A percentile compares a stretch with the other conserved stretches of the same genome.
These are phyloP conservation scores for Pythium phragmiticola DNA, from an alignment of 352 stramenopile species.

Conservation along the genomic window DNA sequence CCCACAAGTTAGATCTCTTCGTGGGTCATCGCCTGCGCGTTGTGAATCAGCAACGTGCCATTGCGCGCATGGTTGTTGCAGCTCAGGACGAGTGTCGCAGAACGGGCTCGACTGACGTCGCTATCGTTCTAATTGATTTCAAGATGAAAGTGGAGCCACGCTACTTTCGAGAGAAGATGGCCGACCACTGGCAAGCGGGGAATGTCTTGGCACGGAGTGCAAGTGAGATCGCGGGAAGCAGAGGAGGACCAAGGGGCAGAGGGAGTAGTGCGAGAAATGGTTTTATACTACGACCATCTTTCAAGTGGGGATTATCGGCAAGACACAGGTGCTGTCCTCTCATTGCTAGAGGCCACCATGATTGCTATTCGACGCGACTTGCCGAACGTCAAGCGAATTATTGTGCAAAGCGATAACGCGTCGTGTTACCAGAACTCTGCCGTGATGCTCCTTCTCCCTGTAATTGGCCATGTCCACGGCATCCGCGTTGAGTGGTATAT, in stretches of 20 bases:
- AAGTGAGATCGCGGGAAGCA: not conserved
- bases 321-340: slow-evolving; percentile 21
- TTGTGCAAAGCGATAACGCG: slow-evolving; percentile 27
- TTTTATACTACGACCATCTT: slow-evolving; percentile 22
- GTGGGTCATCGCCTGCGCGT: slow-evolving; percentile 9
- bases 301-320: slow-evolving; percentile 15
- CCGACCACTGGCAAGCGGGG: slow-evolving; percentile 12
- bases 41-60: slow-evolving; percentile 5
- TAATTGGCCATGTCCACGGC: slow-evolving; percentile 13
- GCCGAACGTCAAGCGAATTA: slow-evolving; percentile 17
- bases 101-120: not conserved
- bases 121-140: slow-evolving; percentile 26
- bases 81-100: not conserved
- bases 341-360: slow-evolving; percentile 23
- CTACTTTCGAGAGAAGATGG: slow-evolving; percentile 19
- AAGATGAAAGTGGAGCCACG: slow-evolving; percentile 28
- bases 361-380: slow-evolving; percentile 21
- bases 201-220: slow-evolving; percentile 24
- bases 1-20: not conserved
- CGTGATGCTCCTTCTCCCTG: slow-evolving; percentile 16
- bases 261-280: not conserved
- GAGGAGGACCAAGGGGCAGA: not conserved
- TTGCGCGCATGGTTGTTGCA: not conserved
- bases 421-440: slow-evolving; percentile 26
- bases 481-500: slow-evolving; percentile 21